Base-by-base conservation (phyloP, 352 stramenopile genomes). In the Peronosclerospora sorghi region DNA sequence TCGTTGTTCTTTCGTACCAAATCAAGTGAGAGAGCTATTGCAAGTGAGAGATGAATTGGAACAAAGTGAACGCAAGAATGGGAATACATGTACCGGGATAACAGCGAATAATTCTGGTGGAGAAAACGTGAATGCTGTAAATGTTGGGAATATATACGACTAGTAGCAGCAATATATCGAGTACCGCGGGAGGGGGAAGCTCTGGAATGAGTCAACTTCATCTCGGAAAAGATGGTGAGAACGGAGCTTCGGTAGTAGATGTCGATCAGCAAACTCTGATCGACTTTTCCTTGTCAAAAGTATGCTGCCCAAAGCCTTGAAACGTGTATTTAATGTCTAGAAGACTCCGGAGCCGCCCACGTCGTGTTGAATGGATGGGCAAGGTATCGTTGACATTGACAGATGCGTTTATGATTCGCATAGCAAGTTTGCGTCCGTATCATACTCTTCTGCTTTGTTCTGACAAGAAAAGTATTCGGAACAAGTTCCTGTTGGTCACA, bases 231-330 rank as follows among this genome's bases (percentile, higher is more conserved):
- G 67, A 73, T n/a, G 53, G 52, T 1, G 55, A 58, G 35, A 62
- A 38, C 20, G 41, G 57, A 2, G 55, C 54, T 9, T 54, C 63
- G 13, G 51, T 42, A 1, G 56, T 77, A 19, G 73, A 86, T 26
- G 71, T 87, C 19, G 81, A 91, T 46, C 63, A 72, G 18, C 81
- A 89, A 50, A 90, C 79, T 30, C 45, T 94, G 29, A 91, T 90
- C 39, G 81, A 90, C 48, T 63, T 90, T 8, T 74, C 78, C 14
- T 47, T 94, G 18, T 59, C 62, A 76, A 83, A 20, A 89, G 79
- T 51, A 62, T 86, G 35, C 56, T 94, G 13, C 76, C 81, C 8
- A 90, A 89, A 60, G 81, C 91, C 45, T 48, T 94, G 26, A 91
- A 94, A 53, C 57, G 65, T 13, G 73, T 94, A 2, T 94, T 82